Conservation (phyloP, 2,329 filamentous ascomycete species). For the Aureobasidium pullulans region DNA sequence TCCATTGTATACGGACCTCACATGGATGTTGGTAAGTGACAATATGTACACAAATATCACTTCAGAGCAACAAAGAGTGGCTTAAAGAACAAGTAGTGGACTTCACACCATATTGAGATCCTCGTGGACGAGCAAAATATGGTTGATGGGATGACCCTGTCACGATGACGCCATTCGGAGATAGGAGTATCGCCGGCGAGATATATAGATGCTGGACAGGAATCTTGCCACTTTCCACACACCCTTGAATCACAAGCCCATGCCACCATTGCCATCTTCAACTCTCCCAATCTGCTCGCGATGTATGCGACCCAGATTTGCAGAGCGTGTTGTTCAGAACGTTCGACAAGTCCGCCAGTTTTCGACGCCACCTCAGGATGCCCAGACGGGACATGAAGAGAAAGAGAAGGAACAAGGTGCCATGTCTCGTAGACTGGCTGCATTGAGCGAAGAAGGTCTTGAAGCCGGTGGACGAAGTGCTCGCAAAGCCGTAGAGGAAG, state of each 20-base stretch:
- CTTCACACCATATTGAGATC: no score
- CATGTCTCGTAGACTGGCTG: constrained; percentile 50
- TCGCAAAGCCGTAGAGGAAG: constrained; percentile 51
- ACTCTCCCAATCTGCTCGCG: constrained; percentile 30
- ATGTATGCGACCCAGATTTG: constrained; percentile 30
- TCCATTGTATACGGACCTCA: no score
- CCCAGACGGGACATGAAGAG: neutral
- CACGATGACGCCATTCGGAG: neutral
- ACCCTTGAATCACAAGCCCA: constrained; percentile 17
- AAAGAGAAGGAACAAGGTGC: constrained; percentile 42
- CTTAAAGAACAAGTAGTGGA: no score
- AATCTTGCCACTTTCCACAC: neutral
- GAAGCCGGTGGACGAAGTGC: constrained; percentile 48
- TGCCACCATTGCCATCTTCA: constrained; percentile 17
- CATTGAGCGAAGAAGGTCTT: constrained; percentile 54
- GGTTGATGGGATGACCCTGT: neutral
- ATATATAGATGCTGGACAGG: neutral
- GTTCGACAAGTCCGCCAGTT: neutral
- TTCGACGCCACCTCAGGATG: constrained; percentile 17
- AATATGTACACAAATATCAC: no score
- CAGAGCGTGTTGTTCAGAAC: constrained; percentile 7
- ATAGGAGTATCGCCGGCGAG: neutral
- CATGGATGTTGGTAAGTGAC: no score
- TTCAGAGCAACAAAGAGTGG: no score
- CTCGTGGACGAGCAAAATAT: neutral